Evolutionary conservation across 2,329 filamentous ascomycete species (phyloP).

Genomic region (Penicillium sp.): DNA sequence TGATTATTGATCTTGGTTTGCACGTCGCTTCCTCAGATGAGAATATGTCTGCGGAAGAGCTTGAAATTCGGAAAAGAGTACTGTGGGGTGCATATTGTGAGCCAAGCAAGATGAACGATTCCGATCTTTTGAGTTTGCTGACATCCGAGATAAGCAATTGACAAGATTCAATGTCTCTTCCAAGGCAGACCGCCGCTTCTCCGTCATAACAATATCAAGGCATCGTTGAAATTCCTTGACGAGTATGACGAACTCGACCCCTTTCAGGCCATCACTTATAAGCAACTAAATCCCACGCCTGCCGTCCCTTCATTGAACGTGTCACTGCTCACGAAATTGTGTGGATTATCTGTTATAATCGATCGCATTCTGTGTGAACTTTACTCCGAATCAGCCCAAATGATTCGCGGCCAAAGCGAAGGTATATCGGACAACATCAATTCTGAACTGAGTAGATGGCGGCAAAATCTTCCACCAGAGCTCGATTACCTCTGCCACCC

Average conservation of each 20-base stretch:
- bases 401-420: slow-evolving; percentile 15
- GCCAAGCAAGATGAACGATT: slow-evolving; percentile 1
- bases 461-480: slow-evolving; percentile 25
- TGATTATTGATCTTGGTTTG: slow-evolving; percentile 57
- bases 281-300: slow-evolving; percentile 1
- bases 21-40: slow-evolving; percentile 48
- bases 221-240: slow-evolving; percentile 48
- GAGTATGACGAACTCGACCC: slow-evolving; percentile 51
- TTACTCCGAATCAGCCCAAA: slow-evolving; percentile 32
- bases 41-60: slow-evolving; percentile 51
- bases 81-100: slow-evolving; percentile 51
- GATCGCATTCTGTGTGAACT: slow-evolving; percentile 38
- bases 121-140: neutral
- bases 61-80: slow-evolving; percentile 50
- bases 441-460: slow-evolving; percentile 28
- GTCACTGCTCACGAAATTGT: slow-evolving; percentile 34
- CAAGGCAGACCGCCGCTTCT: slow-evolving; percentile 55
- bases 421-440: slow-evolving; percentile 26
- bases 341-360: slow-evolving; percentile 39
- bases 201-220: slow-evolving; percentile 51
- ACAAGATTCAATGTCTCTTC: slow-evolving; percentile 60
- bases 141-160: slow-evolving; percentile 30
- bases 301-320: slow-evolving; percentile 27
- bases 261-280: slow-evolving; percentile 51
- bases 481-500: slow-evolving; percentile 28